Evolutionary conservation across 805 yeast genomes (phyloP).

Genomic region (Pichia nanzhaoensis): DNA sequence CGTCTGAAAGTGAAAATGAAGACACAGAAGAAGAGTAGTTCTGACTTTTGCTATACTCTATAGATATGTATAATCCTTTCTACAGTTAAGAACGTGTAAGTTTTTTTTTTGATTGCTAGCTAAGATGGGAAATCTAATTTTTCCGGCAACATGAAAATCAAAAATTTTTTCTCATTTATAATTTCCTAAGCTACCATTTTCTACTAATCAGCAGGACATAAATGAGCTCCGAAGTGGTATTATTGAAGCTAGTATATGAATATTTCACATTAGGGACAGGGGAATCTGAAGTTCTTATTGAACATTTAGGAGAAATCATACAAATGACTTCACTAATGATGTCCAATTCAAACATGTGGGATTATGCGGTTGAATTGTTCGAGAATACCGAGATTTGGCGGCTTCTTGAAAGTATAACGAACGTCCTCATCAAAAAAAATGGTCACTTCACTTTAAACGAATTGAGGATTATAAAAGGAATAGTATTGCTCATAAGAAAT

Average conservation of each 20-base stretch:
- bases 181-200: no score
- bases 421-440: not conserved
- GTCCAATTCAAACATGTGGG: conserved; percentile 9
- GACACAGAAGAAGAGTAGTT: conserved; percentile 20
- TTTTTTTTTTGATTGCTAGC: not conserved
- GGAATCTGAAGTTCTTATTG: not conserved
- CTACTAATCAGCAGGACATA: no score
- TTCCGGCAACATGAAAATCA: not conserved
- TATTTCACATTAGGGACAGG: not conserved
- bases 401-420: not conserved
- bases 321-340: conserved; percentile 10
- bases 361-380: not conserved
- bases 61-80: no score
- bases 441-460: not conserved
- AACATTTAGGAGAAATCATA: conserved; percentile 6
- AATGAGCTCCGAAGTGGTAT: not conserved
- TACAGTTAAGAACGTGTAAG: no score
- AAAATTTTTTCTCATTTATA: no score
- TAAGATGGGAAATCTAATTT: not conserved
- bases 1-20: conserved; percentile 32
- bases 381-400: not conserved
- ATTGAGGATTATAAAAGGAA: conserved; percentile 6
- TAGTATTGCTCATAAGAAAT: conserved; percentile 6
- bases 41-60: no score
- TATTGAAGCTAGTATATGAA: not conserved